A percentile compares a stretch with the other conserved stretches of the same genome.
phyloP scores from a whole-genome alignment of 176 grass and related monocot species.

The Zizania latifolia region DNA sequence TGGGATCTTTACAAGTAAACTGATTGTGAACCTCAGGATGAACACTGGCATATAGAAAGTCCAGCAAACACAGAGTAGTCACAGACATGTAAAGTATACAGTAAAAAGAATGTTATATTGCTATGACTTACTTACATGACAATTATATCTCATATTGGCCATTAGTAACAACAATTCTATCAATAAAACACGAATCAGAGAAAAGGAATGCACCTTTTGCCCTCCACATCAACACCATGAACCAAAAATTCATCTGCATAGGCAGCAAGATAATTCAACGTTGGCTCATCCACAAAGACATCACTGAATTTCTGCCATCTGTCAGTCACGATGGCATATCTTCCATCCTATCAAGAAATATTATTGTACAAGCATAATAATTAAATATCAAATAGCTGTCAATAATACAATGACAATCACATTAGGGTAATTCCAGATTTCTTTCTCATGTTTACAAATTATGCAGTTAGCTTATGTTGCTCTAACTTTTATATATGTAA shows the following conservation, averaged over 20 bases:
- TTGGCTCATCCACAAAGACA: slow-evolving; percentile 59
- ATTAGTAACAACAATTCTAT: neutral
- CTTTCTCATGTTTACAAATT: neutral
- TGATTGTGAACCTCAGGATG: neutral
- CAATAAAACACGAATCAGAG: slow-evolving; percentile 8
- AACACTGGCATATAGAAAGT: neutral
- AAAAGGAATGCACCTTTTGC: slow-evolving; percentile 61
- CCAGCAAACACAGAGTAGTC: neutral
- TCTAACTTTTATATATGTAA: neutral
- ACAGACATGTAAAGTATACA: neutral
- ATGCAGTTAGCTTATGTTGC: neutral
- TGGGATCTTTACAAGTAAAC: neutral
- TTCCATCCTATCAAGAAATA: slow-evolving; percentile 55
- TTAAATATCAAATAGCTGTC: neutral
- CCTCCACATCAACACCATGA: slow-evolving; percentile 96
- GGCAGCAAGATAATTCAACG: slow-evolving; percentile 51
- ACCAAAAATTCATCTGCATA: slow-evolving; percentile 98
- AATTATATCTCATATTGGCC: neutral
- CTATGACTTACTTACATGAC: neutral
- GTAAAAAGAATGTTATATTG: neutral
- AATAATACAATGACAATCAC: neutral
- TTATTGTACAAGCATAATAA: slow-evolving; percentile 14
- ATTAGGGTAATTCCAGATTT: neutral
- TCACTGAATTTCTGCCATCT: slow-evolving; percentile 96
- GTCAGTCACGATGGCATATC: slow-evolving; percentile 83